Percentiles rank a stretch among this genome's conserved stretches.
Conservation (phyloP, 805 yeast species). For the Candida yuanshanica region DNA sequence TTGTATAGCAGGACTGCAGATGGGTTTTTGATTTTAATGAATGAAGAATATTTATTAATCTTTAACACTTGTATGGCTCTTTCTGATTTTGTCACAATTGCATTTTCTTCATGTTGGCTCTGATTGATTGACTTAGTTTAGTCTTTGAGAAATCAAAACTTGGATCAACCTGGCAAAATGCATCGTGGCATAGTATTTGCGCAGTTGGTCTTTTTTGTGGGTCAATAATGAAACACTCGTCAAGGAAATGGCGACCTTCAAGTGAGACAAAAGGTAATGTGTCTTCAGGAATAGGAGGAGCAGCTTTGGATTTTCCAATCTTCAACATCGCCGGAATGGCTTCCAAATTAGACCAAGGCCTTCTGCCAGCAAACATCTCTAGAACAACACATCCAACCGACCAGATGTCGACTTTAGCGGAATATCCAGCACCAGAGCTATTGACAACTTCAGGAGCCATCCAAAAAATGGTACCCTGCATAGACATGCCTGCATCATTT, state of each 20-base stretch:
- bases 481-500: conserved; percentile 91
- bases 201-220: conserved; percentile 92
- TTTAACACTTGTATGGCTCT: neutral
- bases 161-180: conserved; percentile 38
- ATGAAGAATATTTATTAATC: too few species aligned
- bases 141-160: conserved; percentile 49
- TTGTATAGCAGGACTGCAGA: too few species aligned
- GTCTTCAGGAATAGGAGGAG: conserved; percentile 97
- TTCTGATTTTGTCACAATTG: conserved; percentile 2
- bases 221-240: conserved; percentile 68
- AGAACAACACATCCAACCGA: conserved; percentile 94
- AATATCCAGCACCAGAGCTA: conserved; percentile 86
- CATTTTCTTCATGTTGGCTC: conserved; percentile 31
- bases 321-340: conserved; percentile 93
- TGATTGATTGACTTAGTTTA: conserved; percentile 48
- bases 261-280: conserved; percentile 56
- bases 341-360: conserved; percentile 97
- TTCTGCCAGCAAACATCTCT: conserved; percentile 95
- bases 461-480: conserved; percentile 99
- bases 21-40: too few species aligned
- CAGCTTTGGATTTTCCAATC: conserved; percentile 75
- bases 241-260: conserved; percentile 66
- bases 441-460: conserved; percentile 99
- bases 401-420: conserved; percentile 98
- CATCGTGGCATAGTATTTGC: conserved; percentile 46